Evolutionary conservation across 805 yeast genomes (phyloP).

Genomic region (Cyberlindnera americana): DNA sequence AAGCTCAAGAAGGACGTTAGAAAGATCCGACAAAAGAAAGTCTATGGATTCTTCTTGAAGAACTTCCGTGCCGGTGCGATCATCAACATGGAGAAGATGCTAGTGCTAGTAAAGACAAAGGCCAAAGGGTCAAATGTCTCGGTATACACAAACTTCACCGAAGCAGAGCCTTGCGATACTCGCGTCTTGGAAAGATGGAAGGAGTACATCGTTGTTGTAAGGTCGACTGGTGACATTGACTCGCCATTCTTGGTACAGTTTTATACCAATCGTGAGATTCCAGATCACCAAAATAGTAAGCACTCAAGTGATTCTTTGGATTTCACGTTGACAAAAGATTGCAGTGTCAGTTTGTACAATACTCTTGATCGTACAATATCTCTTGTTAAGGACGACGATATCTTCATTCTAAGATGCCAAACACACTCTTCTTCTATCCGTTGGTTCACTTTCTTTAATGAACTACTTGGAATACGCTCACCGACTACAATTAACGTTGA

Average conservation of each 20-base stretch:
- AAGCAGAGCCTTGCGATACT: conserved; percentile 48
- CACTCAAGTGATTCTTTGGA: conserved; percentile 27
- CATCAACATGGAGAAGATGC: conserved; percentile 61
- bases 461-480: conserved; percentile 42
- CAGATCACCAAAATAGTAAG: conserved; percentile 16
- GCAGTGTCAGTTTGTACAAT: conserved; percentile 54
- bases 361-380: conserved; percentile 67
- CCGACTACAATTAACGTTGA: conserved; percentile 41
- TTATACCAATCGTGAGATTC: conserved; percentile 43
- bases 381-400: conserved; percentile 34
- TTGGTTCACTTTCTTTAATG: conserved; percentile 61
- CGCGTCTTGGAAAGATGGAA: conserved; percentile 70
- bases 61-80: conserved; percentile 54
- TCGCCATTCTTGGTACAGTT: conserved; percentile 63
- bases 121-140: conserved; percentile 21
- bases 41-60: conserved; percentile 29
- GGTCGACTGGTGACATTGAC: conserved; percentile 50
- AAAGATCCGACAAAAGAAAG: conserved; percentile 17
- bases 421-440: conserved; percentile 50
- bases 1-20: conserved; percentile 12
- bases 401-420: conserved; percentile 55
- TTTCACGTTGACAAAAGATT: conserved; percentile 28
- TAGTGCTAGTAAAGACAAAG: conserved; percentile 53
- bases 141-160: conserved; percentile 38
- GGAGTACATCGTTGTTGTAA: conserved; percentile 70